Evolutionary conservation across 805 yeast species (phyloP), one percentile per base, ranked within the genome.

Genomic region (Kodamaea nitidulidarum): DNA sequence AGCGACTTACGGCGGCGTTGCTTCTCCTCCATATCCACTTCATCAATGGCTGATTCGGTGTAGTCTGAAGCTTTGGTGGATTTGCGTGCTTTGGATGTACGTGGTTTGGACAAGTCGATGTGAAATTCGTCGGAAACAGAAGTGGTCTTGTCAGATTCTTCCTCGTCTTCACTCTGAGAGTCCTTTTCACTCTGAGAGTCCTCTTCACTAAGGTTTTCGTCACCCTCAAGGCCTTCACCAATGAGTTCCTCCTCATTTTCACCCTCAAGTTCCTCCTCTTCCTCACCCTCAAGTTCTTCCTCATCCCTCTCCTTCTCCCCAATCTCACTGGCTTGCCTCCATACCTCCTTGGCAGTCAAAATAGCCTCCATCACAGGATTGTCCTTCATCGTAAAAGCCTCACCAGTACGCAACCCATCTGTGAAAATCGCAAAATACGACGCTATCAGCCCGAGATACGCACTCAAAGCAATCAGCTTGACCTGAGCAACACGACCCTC

Each of bases 361-460:
- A 91, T 81, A 20, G 84, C 76, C 53, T 86, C 88, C 96, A 93
- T 91, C 2, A 91, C 82, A 2, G 91, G 84, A 48, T 84, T 91
- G 40, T 87, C 95, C 51, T 87, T 88, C 83, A 90, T 80, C 9
- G 51, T 39, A 44, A 80, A 75, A 3, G 71, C 67, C 37, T 78
- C 83, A 18, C 77, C 81, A 15, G 67, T 66, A 32, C 66, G 61
- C 28, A 81, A 54, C 32, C 76, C 73, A 27, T 79, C 79, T 12
- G 76, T 61, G 46, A 91, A 77, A 11, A 93, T 56, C 3, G 95
- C 84, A 51, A 91, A 78, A 58, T 88, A 91, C 4, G 88, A 75
- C 4, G 83, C 67, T 17, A 91, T 76, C 17, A 95, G 71, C 10
- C 91, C 93, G 41, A 88, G 58, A 56, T 91, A 90, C 8, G 93